Percentiles rank a stretch among this genome's conserved stretches.
phyloP scores from a whole-genome alignment of 2,329 filamentous ascomycete species.

The Trichoderma hamatum region DNA sequence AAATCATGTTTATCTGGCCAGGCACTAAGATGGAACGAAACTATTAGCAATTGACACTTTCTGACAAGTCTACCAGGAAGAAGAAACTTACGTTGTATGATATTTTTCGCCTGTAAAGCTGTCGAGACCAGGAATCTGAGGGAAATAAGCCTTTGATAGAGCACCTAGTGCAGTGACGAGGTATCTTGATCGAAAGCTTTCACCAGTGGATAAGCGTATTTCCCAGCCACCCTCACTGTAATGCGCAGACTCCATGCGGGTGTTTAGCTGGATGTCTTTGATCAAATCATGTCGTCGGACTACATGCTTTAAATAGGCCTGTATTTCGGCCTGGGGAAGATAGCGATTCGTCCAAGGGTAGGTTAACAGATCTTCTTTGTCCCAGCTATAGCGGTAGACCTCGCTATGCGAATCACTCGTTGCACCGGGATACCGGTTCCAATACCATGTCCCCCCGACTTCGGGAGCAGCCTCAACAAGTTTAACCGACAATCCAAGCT shows the following conservation, averaged over 20 bases:
- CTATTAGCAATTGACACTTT: too few relatives aligned
- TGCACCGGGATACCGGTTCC: neutral
- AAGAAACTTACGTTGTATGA: neutral
- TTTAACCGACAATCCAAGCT: neutral
- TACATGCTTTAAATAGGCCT: neutral
- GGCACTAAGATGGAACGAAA: too few relatives aligned
- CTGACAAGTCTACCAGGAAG: too few relatives aligned
- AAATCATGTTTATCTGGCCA: neutral
- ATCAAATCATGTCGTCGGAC: neutral
- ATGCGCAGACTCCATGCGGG: neutral
- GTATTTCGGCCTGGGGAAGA: neutral
- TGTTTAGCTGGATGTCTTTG: neutral
- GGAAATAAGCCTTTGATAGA: neutral
- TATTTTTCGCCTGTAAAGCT: neutral
- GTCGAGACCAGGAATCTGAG: neutral
- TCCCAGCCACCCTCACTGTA: neutral
- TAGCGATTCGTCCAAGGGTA: constrained; percentile 1
- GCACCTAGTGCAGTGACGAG: neutral
- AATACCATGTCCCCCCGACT: neutral
- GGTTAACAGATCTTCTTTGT: neutral
- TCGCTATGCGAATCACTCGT: neutral
- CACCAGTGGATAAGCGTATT: neutral
- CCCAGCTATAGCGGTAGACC: constrained; percentile 6
- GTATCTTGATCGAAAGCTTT: neutral
- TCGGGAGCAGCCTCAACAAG: neutral